phyloP scores from a whole-genome alignment of 805 yeast species.

The Saccharomycopsis capsularis region DNA sequence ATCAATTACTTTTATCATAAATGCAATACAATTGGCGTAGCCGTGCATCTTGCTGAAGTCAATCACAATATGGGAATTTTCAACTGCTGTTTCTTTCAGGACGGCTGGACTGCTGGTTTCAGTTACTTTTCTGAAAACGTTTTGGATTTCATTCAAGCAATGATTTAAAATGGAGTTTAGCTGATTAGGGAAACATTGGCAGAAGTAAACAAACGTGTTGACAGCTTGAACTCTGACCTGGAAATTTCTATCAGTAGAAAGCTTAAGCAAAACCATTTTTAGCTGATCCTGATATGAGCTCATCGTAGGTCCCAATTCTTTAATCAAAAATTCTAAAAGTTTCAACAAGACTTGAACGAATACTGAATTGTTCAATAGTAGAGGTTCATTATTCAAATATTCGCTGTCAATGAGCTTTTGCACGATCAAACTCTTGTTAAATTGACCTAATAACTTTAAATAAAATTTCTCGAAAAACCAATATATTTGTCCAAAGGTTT shows the following conservation, averaged over 20 bases:
- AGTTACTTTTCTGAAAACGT: slow-evolving; percentile 15
- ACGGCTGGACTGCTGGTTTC: not conserved
- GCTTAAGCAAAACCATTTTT: slow-evolving; percentile 30
- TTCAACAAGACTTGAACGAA: slow-evolving; percentile 24
- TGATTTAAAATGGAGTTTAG: slow-evolving; percentile 28
- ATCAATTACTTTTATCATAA: slow-evolving; percentile 30
- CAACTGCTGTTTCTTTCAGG: slow-evolving; percentile 1
- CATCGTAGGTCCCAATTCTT: slow-evolving; percentile 28
- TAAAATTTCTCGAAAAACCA: slow-evolving; percentile 24
- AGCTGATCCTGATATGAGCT: slow-evolving; percentile 28
- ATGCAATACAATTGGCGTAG: slow-evolving; percentile 33
- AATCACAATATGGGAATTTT: slow-evolving; percentile 11
- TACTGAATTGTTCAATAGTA: slow-evolving; percentile 15
- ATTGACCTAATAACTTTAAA: slow-evolving; percentile 29
- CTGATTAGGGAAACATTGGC: slow-evolving; percentile 30
- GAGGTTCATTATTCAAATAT: slow-evolving; percentile 25
- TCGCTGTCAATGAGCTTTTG: slow-evolving; percentile 18
- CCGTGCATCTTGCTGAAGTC: slow-evolving; percentile 34
- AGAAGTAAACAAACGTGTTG: slow-evolving; percentile 30
- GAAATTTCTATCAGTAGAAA: slow-evolving; percentile 34
- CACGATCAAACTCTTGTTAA: slow-evolving; percentile 27
- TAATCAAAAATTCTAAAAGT: slow-evolving; percentile 20
- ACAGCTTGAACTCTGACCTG: slow-evolving; percentile 37
- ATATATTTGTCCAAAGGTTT: slow-evolving; percentile 25
- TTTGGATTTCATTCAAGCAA: slow-evolving; percentile 20